Evolutionary conservation across 352 stramenopile species (phyloP).

Genomic region (Phytophthora niederhauseri): DNA sequence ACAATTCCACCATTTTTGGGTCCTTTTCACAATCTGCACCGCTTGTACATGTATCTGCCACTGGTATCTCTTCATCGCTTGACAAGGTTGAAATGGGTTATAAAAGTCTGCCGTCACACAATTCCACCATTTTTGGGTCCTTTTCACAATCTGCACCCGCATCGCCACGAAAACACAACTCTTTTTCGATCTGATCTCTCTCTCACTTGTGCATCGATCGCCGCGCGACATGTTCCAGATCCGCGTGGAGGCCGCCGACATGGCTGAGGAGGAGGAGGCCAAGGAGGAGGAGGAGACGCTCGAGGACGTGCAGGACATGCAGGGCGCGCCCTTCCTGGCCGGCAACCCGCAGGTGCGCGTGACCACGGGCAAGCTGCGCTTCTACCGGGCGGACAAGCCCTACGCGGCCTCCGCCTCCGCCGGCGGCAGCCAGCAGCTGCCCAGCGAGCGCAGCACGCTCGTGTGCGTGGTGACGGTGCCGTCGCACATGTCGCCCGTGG

Average conservation of each 20-base stretch:
- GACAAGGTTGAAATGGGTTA: background rate
- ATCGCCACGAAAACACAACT: background rate
- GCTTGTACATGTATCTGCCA: too few relatives aligned
- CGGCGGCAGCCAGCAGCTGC: constrained; percentile 46
- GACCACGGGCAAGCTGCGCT: constrained; percentile 78
- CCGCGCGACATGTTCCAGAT: constrained; percentile 80
- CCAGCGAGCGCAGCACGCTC: constrained; percentile 73
- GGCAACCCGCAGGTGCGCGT: constrained; percentile 83
- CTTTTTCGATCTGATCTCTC: background rate
- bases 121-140: background rate
- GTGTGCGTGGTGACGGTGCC: constrained; percentile 86
- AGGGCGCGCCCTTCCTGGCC: constrained; percentile 64
- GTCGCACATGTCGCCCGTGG: constrained; percentile 84
- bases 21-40: background rate
- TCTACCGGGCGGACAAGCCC: constrained; percentile 76
- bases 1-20: background rate
- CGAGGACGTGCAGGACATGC: constrained; percentile 25
- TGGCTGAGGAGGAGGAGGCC: constrained; percentile 46
- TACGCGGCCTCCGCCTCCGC: constrained; percentile 32
- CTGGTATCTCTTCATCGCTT: too few relatives aligned
- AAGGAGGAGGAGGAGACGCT: constrained; percentile 37
- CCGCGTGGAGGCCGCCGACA: constrained; percentile 65
- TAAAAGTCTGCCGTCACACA: background rate
- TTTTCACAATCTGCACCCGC: background rate
- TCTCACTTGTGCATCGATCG: background rate